Evolutionary conservation across 805 yeast species (phyloP), one percentile per base, ranked within the genome.

Genomic region (Candida maltosa): DNA sequence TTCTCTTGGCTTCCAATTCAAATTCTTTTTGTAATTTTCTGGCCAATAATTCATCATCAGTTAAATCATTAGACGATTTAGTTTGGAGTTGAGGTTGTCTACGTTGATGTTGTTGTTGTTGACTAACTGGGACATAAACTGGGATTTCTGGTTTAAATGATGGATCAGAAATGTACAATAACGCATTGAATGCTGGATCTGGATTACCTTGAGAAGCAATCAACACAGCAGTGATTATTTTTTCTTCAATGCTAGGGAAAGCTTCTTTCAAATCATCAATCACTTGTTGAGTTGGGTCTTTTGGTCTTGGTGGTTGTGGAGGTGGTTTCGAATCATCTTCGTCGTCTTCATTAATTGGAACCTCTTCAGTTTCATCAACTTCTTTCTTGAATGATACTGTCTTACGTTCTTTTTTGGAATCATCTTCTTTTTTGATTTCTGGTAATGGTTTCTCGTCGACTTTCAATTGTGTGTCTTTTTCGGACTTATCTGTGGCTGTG

Each of bases 101-200:
- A 29, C 8, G 11, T n/a, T 14, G 10, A 15, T 19, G 4, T 12
- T 12, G 27, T 33, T 21, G 33, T 26, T 9, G 29, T 22, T 14
- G 34, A n/a, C 4, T 44, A 33, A 4, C 31, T 11, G 44, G 39
- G 9, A 19, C 39, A 12, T 61, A 59, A 8, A 47, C 45, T 19
- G 76, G 78, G 31, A 75, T 65, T 41, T 73, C 76, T 10, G 81
- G 78, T 41, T 71, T 71, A 41, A 70, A 69, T 3, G 69, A 55
- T 7, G 91, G 91, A 58, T 89, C 96, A 12, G 86, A 80, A 36
- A 87, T 62, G 47, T 75, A 87, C 40, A 91, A 66, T 49, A 89
- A 65, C 0, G 96, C 97, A 56, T 83, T 84, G 66, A 91, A 91
- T 1, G 96, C 95, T 1, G 85, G 80, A 48, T 87, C 96, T 29